Evolutionary conservation across 768 basidiomycete species (phyloP).

Genomic region (Russula earlei): DNA sequence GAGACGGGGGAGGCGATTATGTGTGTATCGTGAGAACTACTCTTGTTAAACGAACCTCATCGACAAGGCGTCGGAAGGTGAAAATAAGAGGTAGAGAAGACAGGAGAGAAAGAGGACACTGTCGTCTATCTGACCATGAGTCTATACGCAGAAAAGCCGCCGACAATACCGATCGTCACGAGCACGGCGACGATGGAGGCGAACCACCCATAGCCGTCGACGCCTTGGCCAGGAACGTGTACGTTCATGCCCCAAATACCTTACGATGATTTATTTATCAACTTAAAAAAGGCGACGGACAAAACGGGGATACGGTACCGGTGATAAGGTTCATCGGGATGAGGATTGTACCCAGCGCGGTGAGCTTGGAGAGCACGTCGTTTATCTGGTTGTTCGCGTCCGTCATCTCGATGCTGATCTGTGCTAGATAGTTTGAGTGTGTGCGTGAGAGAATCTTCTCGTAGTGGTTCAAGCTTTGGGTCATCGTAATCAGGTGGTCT

Average conservation of each 20-base stretch:
- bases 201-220: conserved; percentile 73
- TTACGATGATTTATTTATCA: conserved; percentile 18
- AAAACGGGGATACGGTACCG: conserved; percentile 33
- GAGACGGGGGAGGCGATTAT: neutral
- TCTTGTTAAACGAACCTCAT: too few species aligned
- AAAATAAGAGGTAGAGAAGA: too few species aligned
- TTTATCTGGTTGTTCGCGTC: conserved; percentile 99
- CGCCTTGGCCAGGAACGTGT: conserved; percentile 81
- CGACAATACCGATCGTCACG: conserved; percentile 71
- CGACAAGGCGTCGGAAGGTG: too few species aligned
- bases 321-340: conserved; percentile 97
- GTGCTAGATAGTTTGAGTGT: conserved; percentile 98
- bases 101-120: neutral
- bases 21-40: neutral
- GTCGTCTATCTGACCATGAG: conserved; percentile 43
- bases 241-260: conserved; percentile 99
- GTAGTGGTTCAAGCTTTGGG: conserved; percentile 98
- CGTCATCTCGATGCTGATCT: conserved; percentile 99
- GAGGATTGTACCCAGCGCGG: conserved; percentile 93
- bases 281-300: neutral
- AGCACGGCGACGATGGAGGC: conserved; percentile 74
- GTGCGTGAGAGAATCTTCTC: conserved; percentile 98
- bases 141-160: conserved; percentile 70
- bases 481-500: conserved; percentile 99
- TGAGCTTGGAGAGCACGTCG: conserved; percentile 93